A percentile compares a stretch with the other conserved stretches of the same genome.
These are phyloP conservation scores for Alternaria longipes DNA, from an alignment of 2,329 filamentous ascomycete species.

Conservation along the genomic window DNA sequence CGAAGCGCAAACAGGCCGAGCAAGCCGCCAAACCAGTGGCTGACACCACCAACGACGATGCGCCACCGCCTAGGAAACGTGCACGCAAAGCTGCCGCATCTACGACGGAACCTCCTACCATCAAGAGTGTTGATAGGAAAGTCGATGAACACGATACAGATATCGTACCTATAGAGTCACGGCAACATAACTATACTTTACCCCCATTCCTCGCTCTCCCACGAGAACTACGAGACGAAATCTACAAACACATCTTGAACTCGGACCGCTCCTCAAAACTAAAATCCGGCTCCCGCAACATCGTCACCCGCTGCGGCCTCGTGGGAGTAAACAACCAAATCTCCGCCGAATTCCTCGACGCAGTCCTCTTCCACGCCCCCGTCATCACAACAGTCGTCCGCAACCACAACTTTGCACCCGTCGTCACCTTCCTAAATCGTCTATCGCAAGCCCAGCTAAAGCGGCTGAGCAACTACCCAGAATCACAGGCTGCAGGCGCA, in stretches of 20 bases:
- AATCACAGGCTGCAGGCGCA: neutral
- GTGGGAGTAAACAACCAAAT: slow-evolving; percentile 23
- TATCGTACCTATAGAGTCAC: neutral
- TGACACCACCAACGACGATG: neutral
- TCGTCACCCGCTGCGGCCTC: slow-evolving; percentile 22
- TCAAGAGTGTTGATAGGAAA: neutral
- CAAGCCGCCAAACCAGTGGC: neutral
- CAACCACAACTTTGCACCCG: slow-evolving; percentile 29
- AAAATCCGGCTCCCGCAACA: slow-evolving; percentile 10
- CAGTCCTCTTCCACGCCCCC: slow-evolving; percentile 23
- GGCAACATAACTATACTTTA: neutral
- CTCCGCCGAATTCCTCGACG: slow-evolving; percentile 22
- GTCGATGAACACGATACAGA: neutral
- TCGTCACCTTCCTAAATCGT: slow-evolving; percentile 29
- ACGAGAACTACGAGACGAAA: slow-evolving; percentile 28
- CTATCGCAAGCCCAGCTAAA: slow-evolving; percentile 22
- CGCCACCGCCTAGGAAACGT: neutral
- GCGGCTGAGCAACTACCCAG: neutral
- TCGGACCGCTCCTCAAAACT: slow-evolving; percentile 7
- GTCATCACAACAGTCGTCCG: slow-evolving; percentile 21
- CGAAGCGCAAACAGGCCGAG: slow-evolving; percentile 6
- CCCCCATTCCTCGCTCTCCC: slow-evolving; percentile 24
- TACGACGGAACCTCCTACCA: neutral
- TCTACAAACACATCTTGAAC: slow-evolving; percentile 25
- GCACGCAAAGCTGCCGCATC: neutral